Evolutionary conservation across 192 early-diverging fungal species (phyloP).

Genomic region (Chytriomyces hyalinus): DNA sequence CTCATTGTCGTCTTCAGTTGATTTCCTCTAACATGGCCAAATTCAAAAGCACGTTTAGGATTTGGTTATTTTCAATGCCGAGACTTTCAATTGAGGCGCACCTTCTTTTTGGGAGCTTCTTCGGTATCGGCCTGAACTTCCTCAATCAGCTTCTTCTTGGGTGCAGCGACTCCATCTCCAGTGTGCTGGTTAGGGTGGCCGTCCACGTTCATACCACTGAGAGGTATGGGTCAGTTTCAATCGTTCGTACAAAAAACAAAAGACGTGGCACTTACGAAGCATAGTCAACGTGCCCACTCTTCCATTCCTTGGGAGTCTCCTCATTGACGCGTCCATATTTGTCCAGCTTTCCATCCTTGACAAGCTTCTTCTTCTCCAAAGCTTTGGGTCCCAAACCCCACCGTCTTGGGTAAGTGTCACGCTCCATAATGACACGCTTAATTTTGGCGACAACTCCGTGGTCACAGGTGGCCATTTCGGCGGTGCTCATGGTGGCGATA

Average conservation of each 20-base stretch:
- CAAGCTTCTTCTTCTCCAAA: conserved; percentile 95
- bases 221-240: conserved; percentile 26
- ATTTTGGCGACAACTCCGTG: conserved; percentile 99
- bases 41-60: background rate
- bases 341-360: conserved; percentile 97
- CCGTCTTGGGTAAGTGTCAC: conserved; percentile 97
- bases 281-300: conserved; percentile 61
- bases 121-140: conserved; percentile 33
- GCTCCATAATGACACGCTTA: conserved; percentile 99
- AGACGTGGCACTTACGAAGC: conserved; percentile 38
- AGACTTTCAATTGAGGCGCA: conserved; percentile 27
- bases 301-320: conserved; percentile 83
- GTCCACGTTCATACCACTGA: conserved; percentile 34
- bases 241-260: conserved; percentile 9
- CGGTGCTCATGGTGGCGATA: conserved; percentile 96
- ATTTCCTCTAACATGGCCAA: conserved; percentile 32
- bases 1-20: conserved; percentile 31
- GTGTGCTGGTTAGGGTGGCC: conserved; percentile 27
- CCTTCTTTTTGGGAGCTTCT: conserved; percentile 25
- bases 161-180: conserved; percentile 22
- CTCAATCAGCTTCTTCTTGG: conserved; percentile 38
- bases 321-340: conserved; percentile 94
- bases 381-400: conserved; percentile 98
- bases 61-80: conserved; percentile 32
- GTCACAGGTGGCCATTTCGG: conserved; percentile 95